phyloP scores from a whole-genome alignment of 2,329 filamentous ascomycete genomes.

The Coniochaeta sp. region DNA sequence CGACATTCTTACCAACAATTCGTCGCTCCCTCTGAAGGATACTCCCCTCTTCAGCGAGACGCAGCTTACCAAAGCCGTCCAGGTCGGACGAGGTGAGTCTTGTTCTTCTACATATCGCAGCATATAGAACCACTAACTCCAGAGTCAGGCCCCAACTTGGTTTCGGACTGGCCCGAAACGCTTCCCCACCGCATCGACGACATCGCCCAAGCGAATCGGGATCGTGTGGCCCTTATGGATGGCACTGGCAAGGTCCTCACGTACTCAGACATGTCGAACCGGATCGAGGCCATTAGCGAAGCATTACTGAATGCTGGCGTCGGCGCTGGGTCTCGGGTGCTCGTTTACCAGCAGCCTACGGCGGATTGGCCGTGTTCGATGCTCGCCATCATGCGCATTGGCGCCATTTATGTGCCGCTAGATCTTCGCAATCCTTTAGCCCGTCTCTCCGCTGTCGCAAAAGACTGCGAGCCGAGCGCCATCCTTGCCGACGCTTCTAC shows the following conservation, averaged over 20 bases:
- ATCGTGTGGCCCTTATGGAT: slow-evolving; percentile 12
- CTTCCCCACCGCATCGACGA: slow-evolving; percentile 26
- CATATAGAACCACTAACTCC: no score
- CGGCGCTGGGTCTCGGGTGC: slow-evolving; percentile 19
- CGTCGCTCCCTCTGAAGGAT: no score
- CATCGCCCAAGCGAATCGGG: slow-evolving; percentile 12
- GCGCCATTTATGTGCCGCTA: slow-evolving; percentile 30
- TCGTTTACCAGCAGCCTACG: slow-evolving; percentile 29
- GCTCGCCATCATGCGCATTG: slow-evolving; percentile 30
- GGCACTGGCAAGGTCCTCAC: slow-evolving; percentile 15
- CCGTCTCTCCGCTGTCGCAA: slow-evolving; percentile 22
- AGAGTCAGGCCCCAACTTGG: slow-evolving; percentile 8
- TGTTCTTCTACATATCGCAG: no score
- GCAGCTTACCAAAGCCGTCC: no score
- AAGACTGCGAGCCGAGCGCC: slow-evolving; percentile 17
- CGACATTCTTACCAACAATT: no score
- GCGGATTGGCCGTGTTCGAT: slow-evolving; percentile 26
- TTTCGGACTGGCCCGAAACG: slow-evolving; percentile 23
- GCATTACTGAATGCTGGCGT: slow-evolving; percentile 15
- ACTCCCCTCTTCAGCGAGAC: no score
- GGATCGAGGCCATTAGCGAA: slow-evolving; percentile 14
- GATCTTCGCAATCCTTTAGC: slow-evolving; percentile 23
- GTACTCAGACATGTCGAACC: slow-evolving; percentile 25
- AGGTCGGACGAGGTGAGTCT: no score
- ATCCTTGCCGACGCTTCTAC: slow-evolving; percentile 6